Evolutionary conservation across 2,329 filamentous ascomycete species (phyloP).

Genomic region (Beauveria rudraprayagi): DNA sequence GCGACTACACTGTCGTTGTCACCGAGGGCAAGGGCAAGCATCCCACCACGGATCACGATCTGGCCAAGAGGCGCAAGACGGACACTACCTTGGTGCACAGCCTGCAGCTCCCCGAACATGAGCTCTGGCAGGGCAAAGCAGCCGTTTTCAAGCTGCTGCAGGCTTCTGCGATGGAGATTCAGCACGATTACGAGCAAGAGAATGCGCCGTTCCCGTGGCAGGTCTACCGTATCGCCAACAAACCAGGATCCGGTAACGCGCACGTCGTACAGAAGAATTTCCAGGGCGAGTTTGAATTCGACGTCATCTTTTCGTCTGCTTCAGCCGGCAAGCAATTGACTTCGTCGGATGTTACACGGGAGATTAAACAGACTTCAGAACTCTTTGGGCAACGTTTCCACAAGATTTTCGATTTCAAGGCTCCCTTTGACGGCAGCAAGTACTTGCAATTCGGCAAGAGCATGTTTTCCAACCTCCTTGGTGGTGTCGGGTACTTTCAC

Average conservation of each 20-base stretch:
- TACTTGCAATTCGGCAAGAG: constrained; percentile 77
- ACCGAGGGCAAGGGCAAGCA: constrained; percentile 61
- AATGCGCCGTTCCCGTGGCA: constrained; percentile 79
- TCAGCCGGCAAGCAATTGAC: constrained; percentile 51
- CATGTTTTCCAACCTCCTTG: constrained; percentile 89
- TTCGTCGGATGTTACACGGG: constrained; percentile 57
- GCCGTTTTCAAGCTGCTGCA: constrained; percentile 48
- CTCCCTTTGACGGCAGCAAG: constrained; percentile 65
- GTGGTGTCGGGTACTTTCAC: constrained; percentile 92
- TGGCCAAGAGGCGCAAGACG: constrained; percentile 60
- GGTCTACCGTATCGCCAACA: constrained; percentile 69
- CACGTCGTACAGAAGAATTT: constrained; percentile 91
- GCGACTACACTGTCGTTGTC: constrained; percentile 70
- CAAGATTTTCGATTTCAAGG: constrained; percentile 55
- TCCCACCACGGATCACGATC: constrained; percentile 55
- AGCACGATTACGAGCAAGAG: constrained; percentile 42
- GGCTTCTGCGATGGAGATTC: constrained; percentile 39
- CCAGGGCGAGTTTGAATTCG: constrained; percentile 84
- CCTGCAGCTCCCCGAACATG: constrained; percentile 54
- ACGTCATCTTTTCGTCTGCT: constrained; percentile 78
- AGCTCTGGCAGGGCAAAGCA: constrained; percentile 78
- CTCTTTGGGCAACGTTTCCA: constrained; percentile 70
- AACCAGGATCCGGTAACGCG: constrained; percentile 64
- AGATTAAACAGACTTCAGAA: constrained; percentile 58
- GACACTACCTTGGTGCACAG: constrained; percentile 72